phyloP scores from a whole-genome alignment of 306 rosid species.

The Medicago truncatula region MtrunA17r5.0-ANR NC_053044.1:33973501-33974000 shows the following conservation, averaged over 20 bases:
- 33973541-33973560: slow-evolving; percentile 85
- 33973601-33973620: no score
- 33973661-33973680: slow-evolving; percentile 42
- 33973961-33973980: slow-evolving; percentile 44
- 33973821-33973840: neutral
- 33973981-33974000: slow-evolving; percentile 59
- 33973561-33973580: neutral
- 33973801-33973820: slow-evolving; percentile 62
- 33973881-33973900: neutral
- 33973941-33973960: slow-evolving; percentile 36
- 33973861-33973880: neutral
- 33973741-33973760: neutral
- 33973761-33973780: slow-evolving; percentile 67
- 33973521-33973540: slow-evolving; percentile 54
- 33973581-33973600: no score
- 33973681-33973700: slow-evolving; percentile 45
- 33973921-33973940: slow-evolving; percentile 35
- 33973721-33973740: neutral
- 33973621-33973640: neutral
- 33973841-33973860: neutral
- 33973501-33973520: slow-evolving; percentile 48
- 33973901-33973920: neutral
- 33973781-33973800: slow-evolving; percentile 95
- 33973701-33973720: slow-evolving; percentile 57
- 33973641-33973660: slow-evolving; percentile 50